Percentiles rank a stretch among this genome's conserved stretches.
These are phyloP conservation scores for Wickerhamomyces pijperi DNA, from an alignment of 805 yeast species.

Conservation along the genomic window DNA sequence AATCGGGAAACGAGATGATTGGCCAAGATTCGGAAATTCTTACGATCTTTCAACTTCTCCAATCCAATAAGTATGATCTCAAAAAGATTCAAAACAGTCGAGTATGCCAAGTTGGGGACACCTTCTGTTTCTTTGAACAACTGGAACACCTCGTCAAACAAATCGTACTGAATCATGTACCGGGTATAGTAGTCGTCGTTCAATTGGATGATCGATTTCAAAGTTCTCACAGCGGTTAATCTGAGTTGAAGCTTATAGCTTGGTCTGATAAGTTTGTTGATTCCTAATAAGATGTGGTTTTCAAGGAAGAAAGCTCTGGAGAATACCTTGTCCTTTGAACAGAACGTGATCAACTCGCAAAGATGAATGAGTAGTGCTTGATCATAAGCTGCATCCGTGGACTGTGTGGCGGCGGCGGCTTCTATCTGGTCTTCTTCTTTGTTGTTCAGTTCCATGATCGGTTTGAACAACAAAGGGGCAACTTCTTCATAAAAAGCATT, in stretches of 20 bases:
- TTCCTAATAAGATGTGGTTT: constrained; percentile 44
- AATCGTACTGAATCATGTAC: constrained; percentile 42
- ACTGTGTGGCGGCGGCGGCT: not conserved
- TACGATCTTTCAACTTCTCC: constrained; percentile 11
- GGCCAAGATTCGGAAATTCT: constrained; percentile 16
- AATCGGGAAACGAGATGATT: constrained; percentile 12
- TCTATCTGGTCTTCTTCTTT: not conserved
- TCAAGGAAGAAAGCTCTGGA: constrained; percentile 57
- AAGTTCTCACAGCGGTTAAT: constrained; percentile 57
- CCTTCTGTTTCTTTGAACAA: constrained; percentile 36
- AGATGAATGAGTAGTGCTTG: constrained; percentile 41
- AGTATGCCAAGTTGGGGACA: constrained; percentile 55
- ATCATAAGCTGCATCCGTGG: not conserved
- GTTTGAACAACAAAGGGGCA: constrained; percentile 45
- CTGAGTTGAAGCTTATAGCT: constrained; percentile 36
- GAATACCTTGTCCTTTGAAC: constrained; percentile 39
- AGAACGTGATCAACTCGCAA: constrained; percentile 62
- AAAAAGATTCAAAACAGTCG: constrained; percentile 63
- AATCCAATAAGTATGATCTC: constrained; percentile 28
- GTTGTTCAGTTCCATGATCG: constrained; percentile 27
- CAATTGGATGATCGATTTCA: constrained; percentile 48
- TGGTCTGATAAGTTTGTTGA: constrained; percentile 35
- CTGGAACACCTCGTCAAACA: constrained; percentile 37
- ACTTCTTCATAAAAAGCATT: constrained; percentile 50
- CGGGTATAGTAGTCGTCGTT: constrained; percentile 53